phyloP scores from a whole-genome alignment of 2,329 filamentous ascomycete species.

The Claviceps humidiphila region DNA sequence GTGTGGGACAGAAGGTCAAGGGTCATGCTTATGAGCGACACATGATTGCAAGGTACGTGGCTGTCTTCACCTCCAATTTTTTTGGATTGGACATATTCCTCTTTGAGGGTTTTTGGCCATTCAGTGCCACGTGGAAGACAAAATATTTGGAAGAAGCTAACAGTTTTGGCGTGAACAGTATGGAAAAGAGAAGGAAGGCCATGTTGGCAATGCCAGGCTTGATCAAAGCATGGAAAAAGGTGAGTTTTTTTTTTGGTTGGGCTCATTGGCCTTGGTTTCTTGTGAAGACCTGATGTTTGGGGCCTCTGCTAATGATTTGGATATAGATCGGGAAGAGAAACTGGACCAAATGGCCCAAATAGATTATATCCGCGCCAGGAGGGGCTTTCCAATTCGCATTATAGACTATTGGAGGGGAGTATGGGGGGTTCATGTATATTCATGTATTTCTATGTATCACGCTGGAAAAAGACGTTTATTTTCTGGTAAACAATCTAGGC shows the following conservation, averaged over 20 bases:
- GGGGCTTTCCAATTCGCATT: background rate
- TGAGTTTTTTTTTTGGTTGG: constrained; percentile 32
- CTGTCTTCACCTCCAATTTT: too few relatives aligned
- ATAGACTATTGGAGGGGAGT: background rate
- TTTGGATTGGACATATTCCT: background rate
- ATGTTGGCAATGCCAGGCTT: constrained; percentile 92
- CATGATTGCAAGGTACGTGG: constrained; percentile 56
- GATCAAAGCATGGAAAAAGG: constrained; percentile 87
- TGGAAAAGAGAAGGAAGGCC: constrained; percentile 80
- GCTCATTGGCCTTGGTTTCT: too few relatives aligned
- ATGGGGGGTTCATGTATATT: constrained; percentile 16
- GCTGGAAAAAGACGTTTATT: background rate
- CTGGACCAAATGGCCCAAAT: constrained; percentile 47
- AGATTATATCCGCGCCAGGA: constrained; percentile 12
- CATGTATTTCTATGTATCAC: constrained; percentile 21
- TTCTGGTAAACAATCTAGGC: too few relatives aligned
- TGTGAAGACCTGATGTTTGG: too few relatives aligned
- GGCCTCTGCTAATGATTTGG: constrained; percentile 18
- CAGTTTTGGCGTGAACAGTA: constrained; percentile 28
- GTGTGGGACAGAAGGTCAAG: constrained; percentile 87
- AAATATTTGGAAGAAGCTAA: constrained; percentile 4
- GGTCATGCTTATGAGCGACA: constrained; percentile 87
- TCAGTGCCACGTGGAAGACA: background rate
- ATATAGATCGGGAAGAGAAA: constrained; percentile 38
- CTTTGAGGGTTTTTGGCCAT: background rate